Conservation (phyloP, 176 grass and related monocot species). For the Bromus sterilis region DNA sequence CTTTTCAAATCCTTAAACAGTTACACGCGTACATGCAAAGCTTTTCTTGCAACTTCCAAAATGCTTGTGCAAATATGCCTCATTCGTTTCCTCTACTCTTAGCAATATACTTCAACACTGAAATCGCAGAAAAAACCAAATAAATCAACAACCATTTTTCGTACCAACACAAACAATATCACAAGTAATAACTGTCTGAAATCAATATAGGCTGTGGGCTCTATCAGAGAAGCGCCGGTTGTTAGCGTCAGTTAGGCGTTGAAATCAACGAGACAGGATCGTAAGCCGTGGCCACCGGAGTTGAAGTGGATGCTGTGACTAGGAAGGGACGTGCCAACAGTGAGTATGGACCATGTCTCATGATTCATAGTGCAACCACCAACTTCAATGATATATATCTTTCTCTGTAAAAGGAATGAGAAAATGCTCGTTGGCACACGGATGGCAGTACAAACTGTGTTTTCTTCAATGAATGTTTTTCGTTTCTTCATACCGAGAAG, state of each 20-base stretch:
- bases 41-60: neutral
- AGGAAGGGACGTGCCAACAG: conserved; percentile 25
- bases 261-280: conserved; percentile 5
- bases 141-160: neutral
- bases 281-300: neutral
- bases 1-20: neutral
- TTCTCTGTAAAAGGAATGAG: neutral
- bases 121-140: neutral
- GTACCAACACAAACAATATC: neutral
- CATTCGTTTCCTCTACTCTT: neutral
- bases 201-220: neutral
- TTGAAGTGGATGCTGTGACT: conserved; percentile 1
- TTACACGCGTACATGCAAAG: neutral
- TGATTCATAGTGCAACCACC: conserved; percentile 6
- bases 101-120: neutral
- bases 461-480: neutral
- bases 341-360: neutral
- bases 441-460: neutral
- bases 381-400: neutral
- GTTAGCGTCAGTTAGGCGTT: conserved; percentile 15
- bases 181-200: neutral
- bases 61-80: neutral
- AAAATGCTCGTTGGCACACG: neutral
- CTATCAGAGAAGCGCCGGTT: neutral
- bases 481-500: no score